Percentiles rank a stretch among this genome's conserved stretches.
phyloP scores from a whole-genome alignment of 2,329 filamentous ascomycete genomes.

The Aspergillus spinulosporus region DNA sequence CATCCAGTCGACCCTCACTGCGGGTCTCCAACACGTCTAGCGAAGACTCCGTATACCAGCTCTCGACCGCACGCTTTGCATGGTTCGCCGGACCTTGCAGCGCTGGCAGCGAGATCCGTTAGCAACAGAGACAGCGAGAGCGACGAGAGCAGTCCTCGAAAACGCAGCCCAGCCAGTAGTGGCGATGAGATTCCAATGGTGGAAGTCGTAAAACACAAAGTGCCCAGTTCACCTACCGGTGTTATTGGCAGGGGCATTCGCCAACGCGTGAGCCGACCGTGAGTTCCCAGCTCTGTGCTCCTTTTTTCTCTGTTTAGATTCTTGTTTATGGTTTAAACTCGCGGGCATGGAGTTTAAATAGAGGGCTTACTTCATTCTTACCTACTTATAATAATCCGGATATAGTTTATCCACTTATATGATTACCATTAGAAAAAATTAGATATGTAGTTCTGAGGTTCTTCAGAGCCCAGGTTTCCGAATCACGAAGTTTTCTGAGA shows the following conservation, averaged over 20 bases:
- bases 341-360: constrained; percentile 6
- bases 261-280: constrained; percentile 28
- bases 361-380: constrained; percentile 8
- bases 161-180: constrained; percentile 31
- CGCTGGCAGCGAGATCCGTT: constrained; percentile 22
- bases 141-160: constrained; percentile 23
- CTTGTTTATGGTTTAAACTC: constrained; percentile 14
- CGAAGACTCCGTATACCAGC: constrained; percentile 25
- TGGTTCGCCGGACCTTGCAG: constrained; percentile 19
- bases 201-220: constrained; percentile 30
- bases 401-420: background rate
- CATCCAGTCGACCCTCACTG: constrained; percentile 36
- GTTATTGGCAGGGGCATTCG: constrained; percentile 24
- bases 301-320: constrained; percentile 11
- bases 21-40: constrained; percentile 24
- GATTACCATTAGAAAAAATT: too few species aligned
- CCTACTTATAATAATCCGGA: background rate
- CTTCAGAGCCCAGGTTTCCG: background rate
- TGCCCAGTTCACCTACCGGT: constrained; percentile 25
- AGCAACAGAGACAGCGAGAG: constrained; percentile 24
- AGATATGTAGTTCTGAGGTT: too few species aligned
- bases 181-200: constrained; percentile 38
- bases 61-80: constrained; percentile 21
- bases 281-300: constrained; percentile 16
- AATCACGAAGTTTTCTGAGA: background rate